Evolutionary conservation across 345 rosid species (phyloP), one percentile per base, ranked within the genome.

Genomic region (Hibiscus mutabilis): DNA sequence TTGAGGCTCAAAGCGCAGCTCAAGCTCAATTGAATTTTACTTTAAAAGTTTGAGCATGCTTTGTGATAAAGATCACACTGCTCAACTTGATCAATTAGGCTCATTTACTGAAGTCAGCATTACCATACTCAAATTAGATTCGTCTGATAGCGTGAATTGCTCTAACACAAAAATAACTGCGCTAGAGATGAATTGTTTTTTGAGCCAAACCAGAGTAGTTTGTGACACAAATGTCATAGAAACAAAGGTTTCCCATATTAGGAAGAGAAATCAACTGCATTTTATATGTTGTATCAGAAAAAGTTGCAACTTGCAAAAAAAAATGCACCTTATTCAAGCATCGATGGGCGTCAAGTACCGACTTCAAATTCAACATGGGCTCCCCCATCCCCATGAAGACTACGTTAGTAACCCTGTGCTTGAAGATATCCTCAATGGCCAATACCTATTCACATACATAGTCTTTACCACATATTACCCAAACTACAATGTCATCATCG

Each of bases 381-480:
- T 96, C 99, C 29, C 98, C 99, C 97, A 89, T 92, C 57, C 99
- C 99, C 97, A 92, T 92, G 74, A 96, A 96, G 33, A 92, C 99
- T 19, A 92, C 97, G 82, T 96, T 96, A 60, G 92, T 88, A 82
- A 92, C 99, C 59, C 98, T 87, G 70, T 86, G 92, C 84, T 92
- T 86, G 80, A 96, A 92, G 53, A 85, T 81, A 29, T 96, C 93
- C 87, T 91, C 99, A 19, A 92, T 83, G 21, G 96, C 99, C 80
- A 92, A 79, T 57, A 96, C 93, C 98, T 92, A 82, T 22, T 73
- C 56, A 60, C 25, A 58, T 6, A 64, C 60, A 37, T 42, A 42
- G 52, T 70, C 73, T 44, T 68, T 37, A 66, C 33, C 31, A 25
- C 69, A 60, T 69, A 27, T 24, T 63, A 64, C 71, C 25, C 4